phyloP scores from a whole-genome alignment of 164 flowering plant species.

The Umbellularia californica region DNA sequence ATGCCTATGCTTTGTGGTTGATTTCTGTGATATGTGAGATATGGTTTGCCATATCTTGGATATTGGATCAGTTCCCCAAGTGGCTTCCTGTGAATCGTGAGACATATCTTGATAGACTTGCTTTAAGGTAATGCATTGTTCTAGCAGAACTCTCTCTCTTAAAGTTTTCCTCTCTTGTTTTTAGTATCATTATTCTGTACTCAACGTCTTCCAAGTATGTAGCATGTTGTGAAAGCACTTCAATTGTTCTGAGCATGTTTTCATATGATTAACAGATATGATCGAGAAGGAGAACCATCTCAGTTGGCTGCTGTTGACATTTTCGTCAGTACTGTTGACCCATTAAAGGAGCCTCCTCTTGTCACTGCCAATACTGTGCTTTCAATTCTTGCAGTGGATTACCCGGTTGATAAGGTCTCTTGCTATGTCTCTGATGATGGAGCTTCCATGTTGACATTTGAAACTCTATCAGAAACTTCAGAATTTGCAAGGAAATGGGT shows the following conservation, averaged over 20 bases:
- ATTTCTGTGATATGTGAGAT: conserved; percentile 54
- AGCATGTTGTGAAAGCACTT: not conserved
- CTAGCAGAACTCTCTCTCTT: not conserved
- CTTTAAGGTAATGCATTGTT: conserved; percentile 31
- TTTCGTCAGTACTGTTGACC: conserved; percentile 59
- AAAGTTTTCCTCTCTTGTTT: not conserved
- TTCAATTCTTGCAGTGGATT: conserved; percentile 54
- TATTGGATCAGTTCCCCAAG: conserved; percentile 51
- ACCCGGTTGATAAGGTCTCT: conserved; percentile 60
- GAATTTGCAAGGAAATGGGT: conserved; percentile 64
- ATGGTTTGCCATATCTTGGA: conserved; percentile 57
- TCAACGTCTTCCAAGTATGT: not conserved
- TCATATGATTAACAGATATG: conserved; percentile 30
- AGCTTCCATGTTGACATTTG: conserved; percentile 59
- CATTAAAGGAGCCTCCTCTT: conserved; percentile 57
- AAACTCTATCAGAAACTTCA: conserved; percentile 52
- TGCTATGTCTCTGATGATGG: conserved; percentile 69
- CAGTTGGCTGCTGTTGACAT: conserved; percentile 42
- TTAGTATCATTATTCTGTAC: not conserved
- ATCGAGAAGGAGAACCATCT: conserved; percentile 51
- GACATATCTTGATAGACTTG: conserved; percentile 51
- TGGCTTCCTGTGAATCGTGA: conserved; percentile 51
- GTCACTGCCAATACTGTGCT: conserved; percentile 58
- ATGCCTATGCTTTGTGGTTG: conserved; percentile 52
- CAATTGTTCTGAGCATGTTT: not conserved